Percentiles rank a stretch among this genome's conserved stretches.
Conservation (phyloP, 2,329 filamentous ascomycete species). For the Aureobasidium subglaciale region DNA sequence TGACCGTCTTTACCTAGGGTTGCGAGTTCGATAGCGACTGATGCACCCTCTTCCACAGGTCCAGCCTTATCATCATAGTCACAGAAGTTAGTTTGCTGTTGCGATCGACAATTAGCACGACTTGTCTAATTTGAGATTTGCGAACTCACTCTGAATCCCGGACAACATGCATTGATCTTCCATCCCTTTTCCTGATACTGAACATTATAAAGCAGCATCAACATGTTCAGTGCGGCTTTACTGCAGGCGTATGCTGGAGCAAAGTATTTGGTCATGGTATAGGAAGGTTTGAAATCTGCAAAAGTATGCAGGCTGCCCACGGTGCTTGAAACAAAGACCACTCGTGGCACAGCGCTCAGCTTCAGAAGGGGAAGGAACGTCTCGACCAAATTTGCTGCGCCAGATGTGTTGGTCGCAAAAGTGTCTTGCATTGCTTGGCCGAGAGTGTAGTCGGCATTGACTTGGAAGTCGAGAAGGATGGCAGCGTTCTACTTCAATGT, state of each 20-base stretch:
- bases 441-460: neutral
- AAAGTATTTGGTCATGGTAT: neutral
- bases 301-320: constrained; percentile 24
- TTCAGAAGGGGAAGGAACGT: constrained; percentile 41
- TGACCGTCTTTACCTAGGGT: neutral
- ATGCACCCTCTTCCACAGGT: neutral
- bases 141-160: constrained; percentile 27
- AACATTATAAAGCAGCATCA: constrained; percentile 38
- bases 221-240: constrained; percentile 38
- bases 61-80: neutral
- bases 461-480: neutral
- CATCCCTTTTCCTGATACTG: constrained; percentile 28
- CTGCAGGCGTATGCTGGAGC: constrained; percentile 27
- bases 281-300: constrained; percentile 37
- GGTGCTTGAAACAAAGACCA: constrained; percentile 45
- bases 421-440: neutral
- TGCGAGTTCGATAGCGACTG: neutral
- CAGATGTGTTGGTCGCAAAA: constrained; percentile 39
- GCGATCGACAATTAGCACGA: neutral
- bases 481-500: neutral
- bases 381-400: constrained; percentile 36
- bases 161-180: constrained; percentile 38
- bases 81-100: neutral
- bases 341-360: constrained; percentile 37
- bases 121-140: neutral